Evolutionary conservation across 495 filamentous ascomycete genomes (phyloP), one percentile per base, ranked within the genome.

Genomic region (Neurospora sublineolata): DNA sequence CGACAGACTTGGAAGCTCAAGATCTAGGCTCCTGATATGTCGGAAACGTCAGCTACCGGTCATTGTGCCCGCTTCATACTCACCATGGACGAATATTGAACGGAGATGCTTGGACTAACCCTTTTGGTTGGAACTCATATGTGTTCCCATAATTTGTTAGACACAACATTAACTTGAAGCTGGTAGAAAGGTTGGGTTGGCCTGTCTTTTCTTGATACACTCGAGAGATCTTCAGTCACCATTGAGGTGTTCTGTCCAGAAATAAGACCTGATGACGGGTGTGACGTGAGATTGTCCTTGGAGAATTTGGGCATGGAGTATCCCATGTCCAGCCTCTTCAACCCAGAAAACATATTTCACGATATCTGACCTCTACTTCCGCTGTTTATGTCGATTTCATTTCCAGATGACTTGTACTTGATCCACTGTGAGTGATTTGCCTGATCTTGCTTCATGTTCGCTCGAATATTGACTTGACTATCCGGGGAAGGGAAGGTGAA

Each of bases 351-450:
- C 4, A 7, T 8, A 8, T 8, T 37, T 9, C 8, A 9, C 8
- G 37, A 9, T 9, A 37, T 37, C 37, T 37, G 37, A 9, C 37
- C 37, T 9, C 8, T 5, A 39, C 38, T 12, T 10, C 4, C 37
- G 3, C 11, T 1, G 3, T 27, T 20, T 7, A 36, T 70, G 69
- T 67, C 42, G 18, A 72, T 30, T 23, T 71, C 14, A 67, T 20
- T n/a, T 18, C 11, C 27, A 80, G 79, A 80, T 68, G 80, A 80
- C 72, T 39, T 80, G 70, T 80, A 79, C 70, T 67, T 80, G 60
- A 80, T 80, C 76, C 79, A 80, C 42, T 80, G 79, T 80, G 72
- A 14, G 74, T 72, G 38, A 37, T 72, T 42, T 40, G 18, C 42
- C 37, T 73, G 30, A 69, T n/a, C 1, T 44, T n/a, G 18, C 3